phyloP scores from a whole-genome alignment of 2,329 filamentous ascomycete species.

The Apiospora arundinis region DNA sequence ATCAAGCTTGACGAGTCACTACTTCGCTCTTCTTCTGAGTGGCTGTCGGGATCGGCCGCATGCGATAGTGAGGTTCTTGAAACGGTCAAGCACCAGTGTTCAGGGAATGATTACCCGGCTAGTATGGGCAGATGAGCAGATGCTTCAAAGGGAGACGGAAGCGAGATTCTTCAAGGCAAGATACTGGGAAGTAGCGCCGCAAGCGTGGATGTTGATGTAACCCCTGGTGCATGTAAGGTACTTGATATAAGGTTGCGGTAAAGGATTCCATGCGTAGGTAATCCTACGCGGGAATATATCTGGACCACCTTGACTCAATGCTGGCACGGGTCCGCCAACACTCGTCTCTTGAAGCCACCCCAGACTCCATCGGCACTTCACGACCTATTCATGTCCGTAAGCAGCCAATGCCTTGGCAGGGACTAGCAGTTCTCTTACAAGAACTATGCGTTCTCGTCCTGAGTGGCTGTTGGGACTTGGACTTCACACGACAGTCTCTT shows the following conservation, averaged over 20 bases:
- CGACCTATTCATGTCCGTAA: background rate
- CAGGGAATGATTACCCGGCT: background rate
- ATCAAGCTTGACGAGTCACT: background rate
- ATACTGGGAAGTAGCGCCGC: slow-evolving; percentile 1
- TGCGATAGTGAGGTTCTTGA: background rate
- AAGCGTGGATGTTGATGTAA: background rate
- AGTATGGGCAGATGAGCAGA: background rate
- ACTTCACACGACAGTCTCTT: background rate
- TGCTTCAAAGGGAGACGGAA: slow-evolving; percentile 4
- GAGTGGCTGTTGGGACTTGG: background rate
- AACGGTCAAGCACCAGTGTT: background rate
- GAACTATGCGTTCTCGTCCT: background rate
- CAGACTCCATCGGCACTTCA: slow-evolving; percentile 1
- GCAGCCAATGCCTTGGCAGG: background rate
- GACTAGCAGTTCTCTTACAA: background rate
- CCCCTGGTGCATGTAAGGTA: slow-evolving; percentile 8
- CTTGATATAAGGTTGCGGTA: slow-evolving; percentile 10
- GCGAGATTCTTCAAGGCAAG: background rate
- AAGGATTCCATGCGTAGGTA: background rate
- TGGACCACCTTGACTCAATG: slow-evolving; percentile 7
- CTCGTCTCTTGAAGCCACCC: background rate
- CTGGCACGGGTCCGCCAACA: slow-evolving; percentile 1
- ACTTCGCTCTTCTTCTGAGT: background rate
- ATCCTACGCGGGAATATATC: background rate
- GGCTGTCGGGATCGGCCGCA: slow-evolving; percentile 9